Base-by-base conservation (phyloP, 2,329 filamentous ascomycete genomes). In the Fusarium incarnatum region DNA sequence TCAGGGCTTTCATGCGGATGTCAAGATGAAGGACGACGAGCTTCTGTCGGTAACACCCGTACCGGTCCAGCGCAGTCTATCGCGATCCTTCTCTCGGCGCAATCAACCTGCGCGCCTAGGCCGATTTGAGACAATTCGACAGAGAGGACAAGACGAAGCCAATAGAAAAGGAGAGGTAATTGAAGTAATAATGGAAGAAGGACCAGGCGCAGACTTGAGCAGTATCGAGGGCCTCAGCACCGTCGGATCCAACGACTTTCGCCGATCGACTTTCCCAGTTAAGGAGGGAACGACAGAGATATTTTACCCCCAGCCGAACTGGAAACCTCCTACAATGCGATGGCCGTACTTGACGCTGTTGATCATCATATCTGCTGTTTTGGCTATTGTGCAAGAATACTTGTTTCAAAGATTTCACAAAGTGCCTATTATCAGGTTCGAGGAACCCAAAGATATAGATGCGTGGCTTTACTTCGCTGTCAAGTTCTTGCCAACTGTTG, bases 281-380 rank as follows among this genome's bases (percentile, higher is more conserved):
- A 75, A 79, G 18, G 77, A 80, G 57, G 47, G 55, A 20, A 80
- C 80, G 54, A 82, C 82, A 1, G 81, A 87, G 57, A 78, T 88
- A 1, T 89, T 89, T 70, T 90, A 88, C 67, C 88, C 88, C 1
- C 86, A 88, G 61, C 87, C 88, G 4, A 86, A 91, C 76, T 91
- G 89, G 89, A 90, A 88, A 74, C 89, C 89, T 0, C 86, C 89
- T 64, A 85, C 86, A 0, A 91, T 91, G 88, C 82, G 86, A 30
- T 87, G 86, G 83, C 87, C 87, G 1, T 91, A 90, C 70, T 81
- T 91, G 5, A 73, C 80, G 2, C 75, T 81, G 37, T 80, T 91
- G 20, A 82, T 90, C 25, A 13, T 86, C 2, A 64, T 90, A 12
- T 90, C 89, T 0, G 61, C 87, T 8, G 78, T 76, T 1, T 79